Conservation (phyloP, 176 grass and related monocot species). For the Guadua angustifolia region DNA sequence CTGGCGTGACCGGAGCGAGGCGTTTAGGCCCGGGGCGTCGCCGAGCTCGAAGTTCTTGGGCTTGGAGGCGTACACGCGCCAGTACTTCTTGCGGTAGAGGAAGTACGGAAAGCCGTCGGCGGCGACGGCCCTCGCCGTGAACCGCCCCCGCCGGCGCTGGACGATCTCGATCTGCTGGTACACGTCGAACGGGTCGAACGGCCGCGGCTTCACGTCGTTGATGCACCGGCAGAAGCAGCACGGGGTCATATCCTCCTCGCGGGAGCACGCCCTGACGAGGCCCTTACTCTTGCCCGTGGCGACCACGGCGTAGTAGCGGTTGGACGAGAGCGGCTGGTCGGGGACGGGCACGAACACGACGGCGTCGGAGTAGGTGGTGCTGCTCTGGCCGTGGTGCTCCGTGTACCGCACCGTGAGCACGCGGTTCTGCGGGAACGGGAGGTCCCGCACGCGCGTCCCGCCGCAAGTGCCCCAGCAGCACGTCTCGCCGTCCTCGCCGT, state of each 20-base stretch:
- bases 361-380: constrained; percentile 31
- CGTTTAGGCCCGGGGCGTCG: constrained; percentile 42
- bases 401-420: constrained; percentile 50
- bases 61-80: constrained; percentile 47
- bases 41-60: constrained; percentile 38
- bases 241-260: constrained; percentile 56
- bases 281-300: constrained; percentile 49
- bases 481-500: constrained; percentile 15
- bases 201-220: constrained; percentile 45
- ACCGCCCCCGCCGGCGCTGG: constrained; percentile 27
- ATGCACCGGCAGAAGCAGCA: constrained; percentile 49
- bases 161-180: constrained; percentile 78
- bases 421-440: constrained; percentile 67
- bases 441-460: constrained; percentile 45
- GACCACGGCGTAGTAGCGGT: constrained; percentile 63
- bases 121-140: constrained; percentile 61
- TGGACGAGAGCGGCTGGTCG: constrained; percentile 49
- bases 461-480: constrained; percentile 52
- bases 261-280: constrained; percentile 52
- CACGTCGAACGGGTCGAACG: constrained; percentile 60
- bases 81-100: constrained; percentile 52
- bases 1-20: constrained; percentile 28
- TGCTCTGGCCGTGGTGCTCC: constrained; percentile 28
- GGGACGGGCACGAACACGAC: constrained; percentile 70
- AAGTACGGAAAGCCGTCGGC: constrained; percentile 48